Percentiles rank a stretch among this genome's conserved stretches.
phyloP scores from a whole-genome alignment of 2,329 filamentous ascomycete species.

The Arachnomyces sp. region DNA sequence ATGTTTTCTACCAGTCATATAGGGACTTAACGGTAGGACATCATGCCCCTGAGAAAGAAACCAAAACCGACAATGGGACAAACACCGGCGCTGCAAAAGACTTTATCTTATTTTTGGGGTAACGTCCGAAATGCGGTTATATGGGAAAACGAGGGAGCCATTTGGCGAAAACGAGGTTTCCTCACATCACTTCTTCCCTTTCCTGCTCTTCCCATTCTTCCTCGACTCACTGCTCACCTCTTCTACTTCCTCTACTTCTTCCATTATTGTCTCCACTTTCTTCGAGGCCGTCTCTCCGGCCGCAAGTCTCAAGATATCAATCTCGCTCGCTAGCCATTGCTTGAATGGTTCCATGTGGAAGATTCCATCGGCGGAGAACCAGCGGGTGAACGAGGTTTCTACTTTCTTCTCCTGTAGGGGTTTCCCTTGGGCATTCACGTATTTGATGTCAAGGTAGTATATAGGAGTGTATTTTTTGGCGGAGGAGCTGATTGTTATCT shows the following conservation, averaged over 20 bases:
- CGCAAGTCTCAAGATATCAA: conserved; percentile 48
- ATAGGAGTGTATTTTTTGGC: conserved; percentile 72
- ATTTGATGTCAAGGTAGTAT: conserved; percentile 64
- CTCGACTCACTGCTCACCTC: conserved; percentile 5
- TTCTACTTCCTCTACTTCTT: conserved; percentile 2
- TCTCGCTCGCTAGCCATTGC: conserved; percentile 52
- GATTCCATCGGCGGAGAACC: conserved; percentile 52
- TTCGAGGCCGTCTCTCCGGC: conserved; percentile 32
- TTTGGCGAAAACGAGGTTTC: no score
- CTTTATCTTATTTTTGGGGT: no score
- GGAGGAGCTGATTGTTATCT: conserved; percentile 55
- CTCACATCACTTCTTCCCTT: neutral
- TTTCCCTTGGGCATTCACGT: conserved; percentile 33
- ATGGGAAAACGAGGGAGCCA: no score
- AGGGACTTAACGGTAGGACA: no score
- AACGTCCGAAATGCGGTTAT: no score
- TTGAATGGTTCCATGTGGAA: conserved; percentile 56
- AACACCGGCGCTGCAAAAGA: no score
- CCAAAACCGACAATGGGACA: no score
- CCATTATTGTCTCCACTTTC: conserved; percentile 12
- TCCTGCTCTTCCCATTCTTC: neutral
- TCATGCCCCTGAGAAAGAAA: no score
- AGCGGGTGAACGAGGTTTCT: conserved; percentile 51
- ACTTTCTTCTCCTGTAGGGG: conserved; percentile 41
- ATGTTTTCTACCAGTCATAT: neutral